Evolutionary conservation across 371 early-diverging fungal genomes (phyloP), one percentile per base, ranked within the genome.

Genomic region (Fennellomyces sp.): DNA sequence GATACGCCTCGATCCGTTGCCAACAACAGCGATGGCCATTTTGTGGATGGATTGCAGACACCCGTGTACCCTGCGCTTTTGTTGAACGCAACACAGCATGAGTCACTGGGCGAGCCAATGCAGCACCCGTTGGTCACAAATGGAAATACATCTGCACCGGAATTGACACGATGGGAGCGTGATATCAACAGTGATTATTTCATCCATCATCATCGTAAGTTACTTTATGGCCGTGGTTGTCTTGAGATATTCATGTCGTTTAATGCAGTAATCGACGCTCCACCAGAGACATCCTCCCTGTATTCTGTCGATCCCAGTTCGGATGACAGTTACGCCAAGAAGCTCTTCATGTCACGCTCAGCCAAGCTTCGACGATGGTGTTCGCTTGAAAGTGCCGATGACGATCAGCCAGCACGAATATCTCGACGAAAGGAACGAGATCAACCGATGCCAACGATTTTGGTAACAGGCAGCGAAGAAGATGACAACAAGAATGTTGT

Each of bases 291-390:
- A 5, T 21, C 45, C 4, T 45, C 45, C 0, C 23, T 45, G n/a
- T 45, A 21, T 4, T 21, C 45, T 21, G 2, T 21, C 8, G 23
- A 11, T 21, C 45, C 23, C 4, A 5, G 12, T 45, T 45, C 45
- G 13, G 64, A 61, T 23, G 62, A 64, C 47, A 48, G 58, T 13
- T 78, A 78, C 52, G 75, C 67, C 0, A 64, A 71, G 48, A 70
- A 71, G 29, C 47, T 78, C 2, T 75, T 66, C 45, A 55, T 75
- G 63, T 78, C 79, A 15, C 69, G 79, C 19, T 73, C 79, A 15
- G 79, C 79, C 7, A 78, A 78, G 51, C 61, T 78, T 10, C 68
- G 60, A 51, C 56, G 76, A 28, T 78, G 79, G 79, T 73, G 75
- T 21, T 60, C 65, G 2, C 56, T 69, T 42, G 19, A 1, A 6